Conservation (phyloP, 306 rosid genomes). For the Quercus robur region DNA sequence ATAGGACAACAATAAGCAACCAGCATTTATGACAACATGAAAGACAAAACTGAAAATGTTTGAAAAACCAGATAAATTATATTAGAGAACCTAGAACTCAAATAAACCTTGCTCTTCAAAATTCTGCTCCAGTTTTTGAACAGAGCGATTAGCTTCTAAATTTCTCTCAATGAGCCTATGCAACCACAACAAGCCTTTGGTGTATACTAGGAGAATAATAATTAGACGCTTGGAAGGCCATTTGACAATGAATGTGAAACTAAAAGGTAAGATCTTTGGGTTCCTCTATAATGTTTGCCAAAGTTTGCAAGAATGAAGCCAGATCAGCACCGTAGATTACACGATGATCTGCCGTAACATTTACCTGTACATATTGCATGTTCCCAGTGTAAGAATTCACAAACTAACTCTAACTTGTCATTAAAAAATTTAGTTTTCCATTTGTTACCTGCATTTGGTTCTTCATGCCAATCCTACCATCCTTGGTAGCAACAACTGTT, state of each 20-base stretch:
- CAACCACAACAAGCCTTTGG: constrained; percentile 2
- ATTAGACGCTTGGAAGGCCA: constrained; percentile 9
- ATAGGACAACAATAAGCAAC: background rate
- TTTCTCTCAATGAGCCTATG: constrained; percentile 15
- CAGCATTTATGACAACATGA: background rate
- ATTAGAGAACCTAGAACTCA: background rate
- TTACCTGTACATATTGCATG: constrained; percentile 56
- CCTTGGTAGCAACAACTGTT: constrained; percentile 74
- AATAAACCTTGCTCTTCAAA: constrained; percentile 22
- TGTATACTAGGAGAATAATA: background rate
- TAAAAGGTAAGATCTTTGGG: constrained; percentile 96
- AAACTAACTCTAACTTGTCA: background rate
- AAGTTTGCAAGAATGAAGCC: constrained; percentile 89
- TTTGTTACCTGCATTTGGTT: constrained; percentile 88
- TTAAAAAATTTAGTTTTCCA: background rate
- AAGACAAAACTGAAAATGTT: background rate
- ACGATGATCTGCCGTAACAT: constrained; percentile 98
- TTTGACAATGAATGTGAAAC: constrained; percentile 13
- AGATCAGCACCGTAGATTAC: constrained; percentile 91
- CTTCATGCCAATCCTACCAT: constrained; percentile 87
- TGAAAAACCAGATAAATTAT: background rate
- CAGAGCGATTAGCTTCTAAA: background rate
- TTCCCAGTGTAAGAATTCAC: constrained; percentile 21
- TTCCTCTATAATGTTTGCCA: constrained; percentile 84
- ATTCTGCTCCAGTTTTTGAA: constrained; percentile 6